Percentiles rank a stretch among this genome's conserved stretches.
phyloP scores from a whole-genome alignment of 345 rosid species.

The Euclidium syriacum region DNA sequence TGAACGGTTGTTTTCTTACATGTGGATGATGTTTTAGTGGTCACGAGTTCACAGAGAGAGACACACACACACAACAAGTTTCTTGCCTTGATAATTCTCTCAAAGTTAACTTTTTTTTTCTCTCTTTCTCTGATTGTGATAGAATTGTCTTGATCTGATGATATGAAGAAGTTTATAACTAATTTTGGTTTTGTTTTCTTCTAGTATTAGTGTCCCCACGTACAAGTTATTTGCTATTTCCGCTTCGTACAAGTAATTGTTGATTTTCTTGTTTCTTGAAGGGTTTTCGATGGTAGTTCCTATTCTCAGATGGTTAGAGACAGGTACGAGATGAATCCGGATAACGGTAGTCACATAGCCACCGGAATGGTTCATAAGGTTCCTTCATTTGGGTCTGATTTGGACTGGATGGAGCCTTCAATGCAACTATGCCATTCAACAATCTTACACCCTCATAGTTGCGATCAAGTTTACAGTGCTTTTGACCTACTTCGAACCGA shows the following conservation, averaged over 20 bases:
- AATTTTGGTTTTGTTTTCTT: slow-evolving; percentile 2
- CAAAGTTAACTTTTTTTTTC: background rate
- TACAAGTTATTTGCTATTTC: slow-evolving; percentile 2
- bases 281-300: slow-evolving; percentile 54
- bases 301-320: slow-evolving; percentile 45
- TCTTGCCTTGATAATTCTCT: slow-evolving; percentile 7
- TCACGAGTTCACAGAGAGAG: background rate
- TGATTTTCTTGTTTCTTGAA: slow-evolving; percentile 27
- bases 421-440: slow-evolving; percentile 42
- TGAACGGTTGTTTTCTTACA: no score
- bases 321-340: slow-evolving; percentile 36
- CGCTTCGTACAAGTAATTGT: background rate
- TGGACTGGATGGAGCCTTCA: slow-evolving; percentile 77
- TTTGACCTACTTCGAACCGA: slow-evolving; percentile 69
- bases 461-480: slow-evolving; percentile 59
- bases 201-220: slow-evolving; percentile 3
- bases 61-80: background rate
- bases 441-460: slow-evolving; percentile 45
- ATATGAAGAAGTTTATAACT: background rate
- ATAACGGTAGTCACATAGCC: slow-evolving; percentile 27
- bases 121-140: slow-evolving; percentile 25
- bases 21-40: background rate
- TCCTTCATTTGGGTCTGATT: slow-evolving; percentile 49
- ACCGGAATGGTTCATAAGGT: slow-evolving; percentile 31
- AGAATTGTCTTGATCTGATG: slow-evolving; percentile 18